phyloP scores from a whole-genome alignment of 192 early-diverging fungal genomes.

The Jimgerdemannia lactiflua region DNA sequence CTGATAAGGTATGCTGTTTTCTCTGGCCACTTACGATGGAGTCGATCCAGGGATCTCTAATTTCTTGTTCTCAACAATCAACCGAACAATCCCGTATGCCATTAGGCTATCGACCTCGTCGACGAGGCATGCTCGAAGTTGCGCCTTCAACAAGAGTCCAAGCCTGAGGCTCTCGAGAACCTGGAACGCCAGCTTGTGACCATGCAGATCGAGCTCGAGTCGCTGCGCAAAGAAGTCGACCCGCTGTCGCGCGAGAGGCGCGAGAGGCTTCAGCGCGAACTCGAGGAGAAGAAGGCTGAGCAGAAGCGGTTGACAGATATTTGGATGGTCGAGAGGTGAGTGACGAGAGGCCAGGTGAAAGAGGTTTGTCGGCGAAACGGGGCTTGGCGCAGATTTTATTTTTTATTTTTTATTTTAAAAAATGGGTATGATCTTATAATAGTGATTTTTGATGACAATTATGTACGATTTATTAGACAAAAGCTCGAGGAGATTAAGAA shows the following conservation, averaged over 20 bases:
- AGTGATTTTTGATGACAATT: too few species aligned
- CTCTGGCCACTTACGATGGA: neutral
- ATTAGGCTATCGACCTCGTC: constrained; percentile 80
- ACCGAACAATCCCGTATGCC: constrained; percentile 50
- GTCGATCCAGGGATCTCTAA: constrained; percentile 4
- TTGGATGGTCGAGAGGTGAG: constrained; percentile 66
- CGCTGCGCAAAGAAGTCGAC: constrained; percentile 77
- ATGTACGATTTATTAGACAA: too few species aligned
- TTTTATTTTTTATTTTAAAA: too few species aligned
- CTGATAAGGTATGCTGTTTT: neutral
- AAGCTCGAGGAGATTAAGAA: constrained; percentile 67
- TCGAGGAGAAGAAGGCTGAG: constrained; percentile 59
- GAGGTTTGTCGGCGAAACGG: too few species aligned
- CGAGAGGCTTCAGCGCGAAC: constrained; percentile 51
- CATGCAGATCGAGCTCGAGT: constrained; percentile 77
- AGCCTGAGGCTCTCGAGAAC: constrained; percentile 73
- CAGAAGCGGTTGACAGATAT: constrained; percentile 49
- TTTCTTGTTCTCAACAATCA: constrained; percentile 19
- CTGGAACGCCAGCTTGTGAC: constrained; percentile 73
- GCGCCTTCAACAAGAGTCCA: constrained; percentile 74
- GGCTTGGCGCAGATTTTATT: too few species aligned
- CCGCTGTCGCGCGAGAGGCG: constrained; percentile 63
- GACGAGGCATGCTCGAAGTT: constrained; percentile 82
- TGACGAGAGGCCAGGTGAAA: neutral
- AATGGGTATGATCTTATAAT: too few species aligned